phyloP scores from a whole-genome alignment of 2,329 filamentous ascomycete species.

The Cordyceps javanica region DNA sequence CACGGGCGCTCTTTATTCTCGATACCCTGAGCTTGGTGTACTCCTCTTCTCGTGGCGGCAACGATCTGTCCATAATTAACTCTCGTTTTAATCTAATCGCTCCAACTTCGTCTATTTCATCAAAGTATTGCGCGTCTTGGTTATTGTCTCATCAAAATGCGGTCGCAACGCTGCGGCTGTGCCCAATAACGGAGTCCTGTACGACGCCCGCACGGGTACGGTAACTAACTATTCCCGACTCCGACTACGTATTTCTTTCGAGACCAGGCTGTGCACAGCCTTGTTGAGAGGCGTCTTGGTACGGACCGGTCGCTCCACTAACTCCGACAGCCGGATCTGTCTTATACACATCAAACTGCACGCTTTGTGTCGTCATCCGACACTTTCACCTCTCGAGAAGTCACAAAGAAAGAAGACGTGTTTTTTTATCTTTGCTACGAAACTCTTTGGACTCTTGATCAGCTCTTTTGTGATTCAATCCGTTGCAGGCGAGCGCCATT shows the following conservation, averaged over 20 bases:
- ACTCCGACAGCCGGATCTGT: neutral
- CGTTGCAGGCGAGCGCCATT: neutral
- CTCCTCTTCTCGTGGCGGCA: neutral
- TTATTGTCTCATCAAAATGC: neutral
- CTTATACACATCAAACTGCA: too few relatives aligned
- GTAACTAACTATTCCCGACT: neutral
- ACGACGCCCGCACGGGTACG: neutral
- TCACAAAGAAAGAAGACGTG: neutral
- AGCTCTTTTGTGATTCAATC: neutral
- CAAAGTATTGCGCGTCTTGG: too few relatives aligned
- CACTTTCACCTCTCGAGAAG: neutral
- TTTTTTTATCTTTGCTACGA: too few relatives aligned
- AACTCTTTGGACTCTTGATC: neutral
- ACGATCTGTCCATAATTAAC: neutral
- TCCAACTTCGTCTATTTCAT: neutral
- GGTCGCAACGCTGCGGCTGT: neutral
- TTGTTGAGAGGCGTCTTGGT: neutral
- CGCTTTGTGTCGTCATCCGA: slow-evolving; percentile 2
- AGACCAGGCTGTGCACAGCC: neutral
- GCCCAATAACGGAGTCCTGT: neutral
- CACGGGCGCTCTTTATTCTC: neutral
- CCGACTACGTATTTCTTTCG: neutral
- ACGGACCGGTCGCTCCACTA: slow-evolving; percentile 5
- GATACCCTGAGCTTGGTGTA: slow-evolving; percentile 10
- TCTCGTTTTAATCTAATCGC: neutral